A percentile compares a stretch with the other conserved stretches of the same genome.
phyloP scores from a whole-genome alignment of 345 rosid species.

The Durio zibethinus region DNA sequence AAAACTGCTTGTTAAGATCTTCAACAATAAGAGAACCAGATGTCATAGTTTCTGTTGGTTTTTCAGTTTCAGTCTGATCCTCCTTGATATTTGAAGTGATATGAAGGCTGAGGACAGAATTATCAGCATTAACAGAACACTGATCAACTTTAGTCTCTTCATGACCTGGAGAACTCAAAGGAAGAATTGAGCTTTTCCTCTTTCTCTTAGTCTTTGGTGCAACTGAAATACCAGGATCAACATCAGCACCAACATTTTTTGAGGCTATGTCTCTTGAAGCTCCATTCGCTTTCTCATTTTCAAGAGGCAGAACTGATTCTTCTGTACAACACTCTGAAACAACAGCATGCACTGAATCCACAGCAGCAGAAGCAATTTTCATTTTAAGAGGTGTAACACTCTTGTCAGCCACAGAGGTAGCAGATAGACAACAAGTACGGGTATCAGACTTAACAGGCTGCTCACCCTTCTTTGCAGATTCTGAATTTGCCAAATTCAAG shows the following conservation, averaged over 20 bases:
- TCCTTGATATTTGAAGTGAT: conserved; percentile 25
- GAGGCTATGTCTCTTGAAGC: conserved; percentile 22
- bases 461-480: conserved; percentile 19
- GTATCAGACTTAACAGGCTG: conserved; percentile 22
- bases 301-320: conserved; percentile 22
- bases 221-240: conserved; percentile 17
- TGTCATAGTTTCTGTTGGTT: conserved; percentile 14
- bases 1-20: conserved; percentile 24
- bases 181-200: conserved; percentile 25
- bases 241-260: conserved; percentile 23
- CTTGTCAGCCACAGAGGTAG: conserved; percentile 19
- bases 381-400: conserved; percentile 22
- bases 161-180: conserved; percentile 27
- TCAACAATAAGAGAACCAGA: conserved; percentile 24
- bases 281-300: conserved; percentile 27
- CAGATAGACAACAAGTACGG: conserved; percentile 15
- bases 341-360: conserved; percentile 21
- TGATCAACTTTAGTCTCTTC: conserved; percentile 33
- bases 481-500: conserved; percentile 18
- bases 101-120: conserved; percentile 9
- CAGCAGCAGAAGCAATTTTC: conserved; percentile 18
- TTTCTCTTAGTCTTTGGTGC: conserved; percentile 27
- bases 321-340: conserved; percentile 27
- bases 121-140: conserved; percentile 24
- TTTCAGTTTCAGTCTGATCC: conserved; percentile 26